These are phyloP conservation scores for Linaria vulgaris DNA, from an alignment of 257 asterid genomes.

Conservation along the genomic window DNA sequence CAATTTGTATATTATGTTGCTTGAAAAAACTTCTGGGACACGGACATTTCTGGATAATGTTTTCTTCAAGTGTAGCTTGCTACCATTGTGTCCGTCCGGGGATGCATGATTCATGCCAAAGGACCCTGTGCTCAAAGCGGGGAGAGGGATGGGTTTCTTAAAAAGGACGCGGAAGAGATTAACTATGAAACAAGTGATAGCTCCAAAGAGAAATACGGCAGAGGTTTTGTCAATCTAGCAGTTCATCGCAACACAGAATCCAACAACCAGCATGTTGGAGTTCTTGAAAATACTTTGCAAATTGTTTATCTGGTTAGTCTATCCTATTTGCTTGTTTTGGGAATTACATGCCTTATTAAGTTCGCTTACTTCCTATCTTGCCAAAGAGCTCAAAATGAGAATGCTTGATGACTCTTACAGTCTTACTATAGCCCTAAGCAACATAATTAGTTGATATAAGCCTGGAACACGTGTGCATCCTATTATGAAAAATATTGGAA, in stretches of 20 bases:
- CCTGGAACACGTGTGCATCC: no score
- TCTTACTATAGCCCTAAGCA: no score
- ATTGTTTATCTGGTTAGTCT: constrained; percentile 57
- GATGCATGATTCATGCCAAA: constrained; percentile 45
- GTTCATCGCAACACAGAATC: constrained; percentile 10
- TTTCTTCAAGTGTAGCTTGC: constrained; percentile 49
- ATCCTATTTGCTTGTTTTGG: background rate
- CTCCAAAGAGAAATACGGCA: no score
- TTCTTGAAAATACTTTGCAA: constrained; percentile 46
- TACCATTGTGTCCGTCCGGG: constrained; percentile 56
- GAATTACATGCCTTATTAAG: background rate
- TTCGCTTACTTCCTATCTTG: background rate
- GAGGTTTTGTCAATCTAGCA: no score
- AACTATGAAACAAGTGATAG: constrained; percentile 17
- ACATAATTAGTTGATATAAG: no score
- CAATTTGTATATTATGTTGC: background rate
- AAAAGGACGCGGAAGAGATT: constrained; percentile 31
- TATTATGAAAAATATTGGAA: no score
- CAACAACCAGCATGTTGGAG: constrained; percentile 40
- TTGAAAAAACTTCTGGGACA: background rate
- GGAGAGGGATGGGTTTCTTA: constrained; percentile 40
- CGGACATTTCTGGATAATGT: background rate
- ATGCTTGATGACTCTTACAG: no score
- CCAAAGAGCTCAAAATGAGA: background rate
- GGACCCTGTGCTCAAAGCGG: constrained; percentile 26